Percentiles rank a stretch among this genome's conserved stretches.
These are phyloP conservation scores for Capniomyces stellatus DNA, from an alignment of 371 early-diverging fungal species.

Conservation along the genomic window DNA sequence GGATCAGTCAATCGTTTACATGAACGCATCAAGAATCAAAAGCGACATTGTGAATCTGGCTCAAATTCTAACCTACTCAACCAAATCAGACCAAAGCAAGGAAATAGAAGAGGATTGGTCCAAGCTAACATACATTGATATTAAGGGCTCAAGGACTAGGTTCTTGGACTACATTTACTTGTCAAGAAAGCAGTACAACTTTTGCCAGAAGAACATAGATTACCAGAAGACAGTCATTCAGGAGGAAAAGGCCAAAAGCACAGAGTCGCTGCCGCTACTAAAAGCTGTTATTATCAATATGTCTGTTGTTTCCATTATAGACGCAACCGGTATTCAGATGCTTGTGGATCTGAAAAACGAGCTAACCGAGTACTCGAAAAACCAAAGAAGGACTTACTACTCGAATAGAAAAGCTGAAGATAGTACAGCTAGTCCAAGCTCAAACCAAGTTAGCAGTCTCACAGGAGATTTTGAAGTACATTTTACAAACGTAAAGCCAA, in stretches of 20 bases:
- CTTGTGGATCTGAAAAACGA: slow-evolving; percentile 36
- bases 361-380: slow-evolving; percentile 3
- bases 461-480: slow-evolving; percentile 2
- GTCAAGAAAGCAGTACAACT: slow-evolving; percentile 12
- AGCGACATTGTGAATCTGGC: background rate
- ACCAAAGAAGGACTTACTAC: background rate
- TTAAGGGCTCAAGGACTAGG: background rate
- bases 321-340: slow-evolving; percentile 57
- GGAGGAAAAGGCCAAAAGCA: slow-evolving; percentile 5
- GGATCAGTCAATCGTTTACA: background rate
- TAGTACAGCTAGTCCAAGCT: background rate
- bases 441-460: background rate
- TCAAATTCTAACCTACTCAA: background rate
- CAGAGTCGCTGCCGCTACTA: slow-evolving; percentile 28
- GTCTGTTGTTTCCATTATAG: slow-evolving; percentile 54
- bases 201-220: slow-evolving; percentile 26
- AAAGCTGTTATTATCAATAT: slow-evolving; percentile 64
- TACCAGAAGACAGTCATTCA: slow-evolving; percentile 25
- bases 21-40: slow-evolving; percentile 3
- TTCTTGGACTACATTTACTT: slow-evolving; percentile 5
- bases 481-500: slow-evolving; percentile 3
- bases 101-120: background rate
- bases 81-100: background rate
- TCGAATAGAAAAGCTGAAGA: no score
- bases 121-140: slow-evolving; percentile 4